Conservation (phyloP, 1,284 basidiomycete species). For the Ceratobasidium sp. region DNA sequence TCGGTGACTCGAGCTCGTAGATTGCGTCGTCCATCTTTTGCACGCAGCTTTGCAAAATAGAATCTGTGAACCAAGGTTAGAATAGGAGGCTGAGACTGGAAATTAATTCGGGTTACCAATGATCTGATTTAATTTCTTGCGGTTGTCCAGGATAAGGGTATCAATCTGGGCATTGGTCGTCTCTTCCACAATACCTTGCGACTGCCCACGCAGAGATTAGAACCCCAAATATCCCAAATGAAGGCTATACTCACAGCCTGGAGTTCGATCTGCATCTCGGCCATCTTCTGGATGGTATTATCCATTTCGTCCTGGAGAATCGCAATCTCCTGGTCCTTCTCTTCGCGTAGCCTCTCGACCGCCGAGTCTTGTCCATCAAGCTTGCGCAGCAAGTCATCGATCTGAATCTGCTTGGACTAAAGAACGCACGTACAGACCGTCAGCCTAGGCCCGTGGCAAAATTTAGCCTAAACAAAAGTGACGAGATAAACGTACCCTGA, state of each 20-base stretch:
- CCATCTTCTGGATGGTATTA: constrained; percentile 88
- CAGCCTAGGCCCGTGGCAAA: constrained; percentile 28
- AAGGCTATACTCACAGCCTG: constrained; percentile 63
- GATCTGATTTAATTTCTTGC: constrained; percentile 98
- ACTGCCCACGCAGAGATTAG: constrained; percentile 58
- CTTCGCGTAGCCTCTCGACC: constrained; percentile 84
- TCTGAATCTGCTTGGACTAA: constrained; percentile 92
- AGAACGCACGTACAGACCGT: not conserved
- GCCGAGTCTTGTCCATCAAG: constrained; percentile 80
- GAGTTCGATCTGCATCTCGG: constrained; percentile 70
- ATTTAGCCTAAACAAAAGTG: not conserved
- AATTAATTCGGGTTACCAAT: constrained; percentile 69
- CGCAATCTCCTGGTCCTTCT: constrained; percentile 96
- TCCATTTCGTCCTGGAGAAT: constrained; percentile 98
- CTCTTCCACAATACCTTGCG: constrained; percentile 84
- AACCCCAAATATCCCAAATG: not conserved
- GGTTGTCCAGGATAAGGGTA: constrained; percentile 94
- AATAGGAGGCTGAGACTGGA: constrained; percentile 11
- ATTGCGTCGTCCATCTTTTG: constrained; percentile 97
- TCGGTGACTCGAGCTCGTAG: constrained; percentile 96
- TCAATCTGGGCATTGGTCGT: constrained; percentile 97
- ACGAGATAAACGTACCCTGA: constrained; percentile 69
- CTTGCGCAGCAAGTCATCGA: constrained; percentile 87
- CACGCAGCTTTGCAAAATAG: constrained; percentile 95
- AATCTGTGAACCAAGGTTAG: constrained; percentile 67